Conservation (phyloP, 768 basidiomycete genomes). For the Lanmaoa pseudosensibilis region DNA sequence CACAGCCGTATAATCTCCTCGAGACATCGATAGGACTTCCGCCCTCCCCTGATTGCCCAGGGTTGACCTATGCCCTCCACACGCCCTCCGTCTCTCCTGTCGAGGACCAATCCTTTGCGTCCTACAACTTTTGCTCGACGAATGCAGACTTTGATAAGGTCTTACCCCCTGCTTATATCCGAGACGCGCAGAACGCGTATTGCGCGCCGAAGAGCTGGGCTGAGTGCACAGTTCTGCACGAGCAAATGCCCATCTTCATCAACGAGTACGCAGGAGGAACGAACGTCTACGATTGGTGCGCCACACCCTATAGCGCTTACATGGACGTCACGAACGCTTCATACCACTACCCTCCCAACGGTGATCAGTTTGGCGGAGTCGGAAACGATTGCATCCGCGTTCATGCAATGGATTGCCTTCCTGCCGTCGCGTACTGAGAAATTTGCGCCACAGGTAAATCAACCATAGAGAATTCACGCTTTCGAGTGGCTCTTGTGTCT, state of each 20-base stretch:
- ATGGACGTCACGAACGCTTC: background rate
- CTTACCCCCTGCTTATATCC: conserved; percentile 11
- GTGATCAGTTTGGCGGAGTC: conserved; percentile 9
- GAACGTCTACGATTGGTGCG: conserved; percentile 27
- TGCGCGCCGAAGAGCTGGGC: conserved; percentile 30
- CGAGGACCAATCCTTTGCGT: conserved; percentile 22
- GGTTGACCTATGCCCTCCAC: conserved; percentile 25
- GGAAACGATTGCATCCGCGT: conserved; percentile 18
- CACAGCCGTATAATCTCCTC: conserved; percentile 35
- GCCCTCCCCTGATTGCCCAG: conserved; percentile 23
- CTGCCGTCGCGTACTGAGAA: conserved; percentile 22
- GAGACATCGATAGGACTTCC: conserved; percentile 32
- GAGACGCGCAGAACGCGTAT: conserved; percentile 23
- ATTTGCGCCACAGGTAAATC: background rate
- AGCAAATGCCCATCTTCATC: conserved; percentile 30
- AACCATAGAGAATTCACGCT: conserved; percentile 1
- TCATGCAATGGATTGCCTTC: conserved; percentile 16
- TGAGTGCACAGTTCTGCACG: conserved; percentile 17
- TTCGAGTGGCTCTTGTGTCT: background rate
- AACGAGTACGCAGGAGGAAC: conserved; percentile 23
- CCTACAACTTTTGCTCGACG: conserved; percentile 18
- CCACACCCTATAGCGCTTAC: conserved; percentile 18
- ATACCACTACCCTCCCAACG: conserved; percentile 11
- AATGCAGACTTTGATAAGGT: conserved; percentile 11
- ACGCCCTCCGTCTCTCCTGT: conserved; percentile 29